Evolutionary conservation across 23 red algal genomes (phyloP), one percentile per base, ranked within the genome.

Genomic region (Chondrus crispus): DNA sequence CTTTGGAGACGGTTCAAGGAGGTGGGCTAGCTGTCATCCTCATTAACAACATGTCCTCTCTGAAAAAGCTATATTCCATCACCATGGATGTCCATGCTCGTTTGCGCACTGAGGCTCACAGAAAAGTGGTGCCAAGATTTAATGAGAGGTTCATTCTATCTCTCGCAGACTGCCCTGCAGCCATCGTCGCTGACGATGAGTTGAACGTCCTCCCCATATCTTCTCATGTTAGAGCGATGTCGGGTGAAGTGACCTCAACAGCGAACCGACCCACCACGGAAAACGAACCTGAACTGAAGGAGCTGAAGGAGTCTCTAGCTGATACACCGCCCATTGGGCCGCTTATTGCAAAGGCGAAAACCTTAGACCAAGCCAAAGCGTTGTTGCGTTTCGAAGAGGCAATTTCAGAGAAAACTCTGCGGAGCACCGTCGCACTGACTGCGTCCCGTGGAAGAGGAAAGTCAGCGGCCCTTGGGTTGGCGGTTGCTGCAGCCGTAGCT

Each of bases 381-480:
- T 60, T 98, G 80, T 44, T 98, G 42, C 68, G 84, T 45, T 90
- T 98, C 62, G 87, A 84, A 50, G 95, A 98, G 43, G 87, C 95
- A 14, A 84, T 98, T 49, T 81, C 91, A 43, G 90, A 98, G 42
- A 93, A 93, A 33, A 80, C 90, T 0, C 48, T 93, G 14, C 95
- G 90, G 29, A 91, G 75, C 30, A 98, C 95, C 19, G 88, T 98
- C 26, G 91, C 95, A 11, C 80, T 98, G 39, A 98, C 97, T 35
- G 97, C 97, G 12, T 93, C 91, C 20, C 87, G 97, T 11, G 97
- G 97, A 33, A 68, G 97, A 14, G 97, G 97, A 55, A 98, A 98
- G 50, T 98, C 97, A 0, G 97, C 94, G 37, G 81, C 97, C 29
- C 82, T 98, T 48, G 97, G 97, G 40, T 81, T 98, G 53, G 97